Evolutionary conservation across 352 stramenopile genomes (phyloP), one percentile per base, ranked within the genome.

Genomic region (Globisporangium rhizosaccharum): DNA sequence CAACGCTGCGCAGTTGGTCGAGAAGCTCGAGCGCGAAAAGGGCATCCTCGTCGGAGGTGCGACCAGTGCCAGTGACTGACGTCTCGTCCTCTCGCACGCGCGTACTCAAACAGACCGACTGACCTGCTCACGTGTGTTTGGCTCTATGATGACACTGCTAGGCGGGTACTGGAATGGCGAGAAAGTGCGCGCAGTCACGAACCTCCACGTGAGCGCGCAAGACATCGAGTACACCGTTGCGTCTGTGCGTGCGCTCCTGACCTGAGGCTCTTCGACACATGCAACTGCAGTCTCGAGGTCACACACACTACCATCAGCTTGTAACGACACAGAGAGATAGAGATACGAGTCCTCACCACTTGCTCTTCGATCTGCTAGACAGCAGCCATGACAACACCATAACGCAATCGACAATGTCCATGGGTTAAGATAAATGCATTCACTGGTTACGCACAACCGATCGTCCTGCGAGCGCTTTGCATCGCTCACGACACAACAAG

Each of bases 171-270:
- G 71, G 47, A 75, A 82, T 33, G 75, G 70, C 11, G 76, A 80
- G 49, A 77, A 76, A 33, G 66, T 94, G 30, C 81, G 85, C 17
- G 81, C 69, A 0, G 85, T 91, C 42, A 88, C 82, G 15, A 88
- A 94, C 57, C 65, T 94, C 49, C 81, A 94, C 66, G 68, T 94
- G 39, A 76, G 78, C 6, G 39, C 60, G 2, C 62, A 84, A 9
- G 85, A 92, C 57, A 68, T 94, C 37, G 70, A 77, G 39, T 88
- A 90, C 62, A 72, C 68, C 1, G 60, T 94, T 45, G 51, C 69
- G 12, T 74, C 82, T 2, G 67, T 90, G 57, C 76, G 72, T 9
- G 68, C 74, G 59, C 71, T 92, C 56, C 57, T 92, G 57, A 62
- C 75, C 28, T 85, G 28, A 39, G 10, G 8, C 33, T 5, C 33